Evolutionary conservation across 306 rosid genomes (phyloP), one percentile per base, ranked within the genome.

Genomic region (Macrotyloma uniflorum): DNA sequence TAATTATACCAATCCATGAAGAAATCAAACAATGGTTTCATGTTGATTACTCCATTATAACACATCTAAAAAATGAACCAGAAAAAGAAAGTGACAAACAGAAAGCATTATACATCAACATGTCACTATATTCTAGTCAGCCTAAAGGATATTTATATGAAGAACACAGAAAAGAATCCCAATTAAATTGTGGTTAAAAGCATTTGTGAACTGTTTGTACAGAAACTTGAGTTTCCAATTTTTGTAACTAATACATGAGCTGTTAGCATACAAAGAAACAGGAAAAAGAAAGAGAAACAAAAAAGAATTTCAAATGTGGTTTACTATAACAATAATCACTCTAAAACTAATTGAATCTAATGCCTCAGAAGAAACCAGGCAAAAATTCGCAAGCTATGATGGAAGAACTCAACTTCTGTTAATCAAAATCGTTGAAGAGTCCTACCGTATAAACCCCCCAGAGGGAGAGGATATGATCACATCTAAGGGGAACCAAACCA

Each of bases 211-310:
- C 70, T 61, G 75, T 75, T 83, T 82, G 79, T 79, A 79, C 81
- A 85, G 54, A 75, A 75, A 38, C 76, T 74, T 63, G 57, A 74
- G 65, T 59, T 75, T 75, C 82, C 83, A 53, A 63, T 67, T 81
- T 75, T 49, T 72, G 74, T 8, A 63, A 45, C 79, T 74, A 83
- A 80, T 90, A 85, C 89, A 89, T 76, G 80, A 66, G 65, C 79
- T 79, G 86, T 83, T 77, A 83, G 84, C 83, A 77, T 82, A 75
- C 77, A 51, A 4, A 51, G 28, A 58, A 67, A 77, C 73, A 78
- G 67, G 35, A 59, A 19, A 80, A 80, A 23, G 62, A 15, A 19
- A 78, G 10, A 24, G 36, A 32, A 68, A 67, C 24, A 15, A 47
- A 70, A 78, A 80, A 47, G 75, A 67, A 70, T 82, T 73, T 80